phyloP scores from a whole-genome alignment of 441 rosid genomes.

The Erodium texanum region DNA sequence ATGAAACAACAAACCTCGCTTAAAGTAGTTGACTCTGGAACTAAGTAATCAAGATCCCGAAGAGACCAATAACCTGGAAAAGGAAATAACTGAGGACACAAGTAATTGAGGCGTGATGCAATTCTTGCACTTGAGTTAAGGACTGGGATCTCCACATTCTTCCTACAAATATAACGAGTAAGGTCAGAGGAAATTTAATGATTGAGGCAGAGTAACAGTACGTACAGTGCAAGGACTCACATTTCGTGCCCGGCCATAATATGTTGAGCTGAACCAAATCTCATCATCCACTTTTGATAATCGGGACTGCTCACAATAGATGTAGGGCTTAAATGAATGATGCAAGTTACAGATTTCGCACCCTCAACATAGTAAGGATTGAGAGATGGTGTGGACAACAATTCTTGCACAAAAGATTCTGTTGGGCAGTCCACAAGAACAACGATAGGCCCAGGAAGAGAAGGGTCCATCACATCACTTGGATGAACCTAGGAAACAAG shows the following conservation, averaged over 20 bases:
- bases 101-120: constrained; percentile 69
- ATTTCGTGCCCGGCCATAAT: constrained; percentile 79
- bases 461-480: constrained; percentile 87
- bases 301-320: constrained; percentile 40
- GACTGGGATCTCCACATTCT: constrained; percentile 74
- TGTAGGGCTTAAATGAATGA: constrained; percentile 78
- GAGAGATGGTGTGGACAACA: constrained; percentile 43
- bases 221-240: constrained; percentile 31
- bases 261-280: constrained; percentile 60
- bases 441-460: constrained; percentile 80
- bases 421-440: constrained; percentile 90
- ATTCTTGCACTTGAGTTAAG: constrained; percentile 73
- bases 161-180: constrained; percentile 35
- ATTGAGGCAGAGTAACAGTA: constrained; percentile 8
- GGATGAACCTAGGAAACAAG: constrained; percentile 59
- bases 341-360: constrained; percentile 51
- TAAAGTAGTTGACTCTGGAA: constrained; percentile 20
- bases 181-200: constrained; percentile 7
- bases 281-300: constrained; percentile 77
- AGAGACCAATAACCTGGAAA: constrained; percentile 75
- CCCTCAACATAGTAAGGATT: constrained; percentile 39
- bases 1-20: constrained; percentile 41
- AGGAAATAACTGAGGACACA: constrained; percentile 94
- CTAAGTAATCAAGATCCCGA: constrained; percentile 22
- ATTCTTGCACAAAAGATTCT: constrained; percentile 42